Evolutionary conservation across 805 yeast genomes (phyloP), one percentile per base, ranked within the genome.

Genomic region (Cephaloascus fragrans): DNA sequence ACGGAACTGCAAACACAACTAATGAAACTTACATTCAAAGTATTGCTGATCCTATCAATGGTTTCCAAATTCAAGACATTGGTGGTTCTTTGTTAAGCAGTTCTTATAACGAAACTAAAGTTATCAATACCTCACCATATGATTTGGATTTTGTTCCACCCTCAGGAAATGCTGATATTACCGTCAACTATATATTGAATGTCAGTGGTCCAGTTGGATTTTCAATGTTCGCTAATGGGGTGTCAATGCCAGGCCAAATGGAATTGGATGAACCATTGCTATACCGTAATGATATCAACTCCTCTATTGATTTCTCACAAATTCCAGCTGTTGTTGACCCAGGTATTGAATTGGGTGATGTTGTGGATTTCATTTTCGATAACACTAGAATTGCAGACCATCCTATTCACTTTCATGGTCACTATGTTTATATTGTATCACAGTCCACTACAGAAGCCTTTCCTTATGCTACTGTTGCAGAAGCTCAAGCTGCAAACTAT

Each of bases 381-480:
- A 59, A 59, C 39, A 46, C 45, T 39, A 45, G 52, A 19, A 41
- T 44, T 18, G 54, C 56, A 37, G 55, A 53, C 39, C 66, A 61
- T 41, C 66, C 66, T 5, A 47, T 58, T 29, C 66, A 61, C 38
- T 41, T 61, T 10, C 66, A 61, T 40, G 66, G 64, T 3, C 66
- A 61, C 38, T 46, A 48, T 18, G 53, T 59, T 41, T 57, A 56
- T 40, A 43, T 53, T 2, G 46, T 61, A 18, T 53, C 59, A 34
- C 50, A 40, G 37, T 52, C 57, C 31, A 49, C 50, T 8, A 39
- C 44, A 16, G 45, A 45, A 8, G 49, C 46, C 26, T 59, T 61
- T 39, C 52, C 51, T 3, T 56, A 47, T 36, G 32, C 32, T 17
- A 42, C 57, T 3, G 44, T 56, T n/a, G 50, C 41, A 15, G 57